Conservation (phyloP, 805 yeast genomes). For the Lachancea kluyveri region DNA sequence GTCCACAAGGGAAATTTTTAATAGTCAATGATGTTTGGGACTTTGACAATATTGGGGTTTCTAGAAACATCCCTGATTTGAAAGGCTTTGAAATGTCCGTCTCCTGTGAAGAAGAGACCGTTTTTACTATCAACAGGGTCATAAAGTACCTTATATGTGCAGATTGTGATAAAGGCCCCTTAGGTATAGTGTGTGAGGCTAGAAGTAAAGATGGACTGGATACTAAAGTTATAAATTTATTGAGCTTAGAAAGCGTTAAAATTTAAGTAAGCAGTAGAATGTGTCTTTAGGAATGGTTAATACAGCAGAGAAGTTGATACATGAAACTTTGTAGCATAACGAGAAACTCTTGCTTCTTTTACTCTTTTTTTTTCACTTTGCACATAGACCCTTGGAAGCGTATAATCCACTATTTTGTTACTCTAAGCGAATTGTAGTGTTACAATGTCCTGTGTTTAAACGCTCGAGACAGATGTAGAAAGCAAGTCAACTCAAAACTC, state of each 20-base stretch:
- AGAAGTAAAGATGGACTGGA: conserved; percentile 11
- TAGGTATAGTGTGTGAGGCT: conserved; percentile 55
- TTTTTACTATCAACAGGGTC: conserved; percentile 30
- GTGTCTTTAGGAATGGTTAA: too few relatives aligned
- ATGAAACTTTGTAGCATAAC: too few relatives aligned
- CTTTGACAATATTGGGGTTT: conserved; percentile 74
- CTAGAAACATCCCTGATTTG: conserved; percentile 32
- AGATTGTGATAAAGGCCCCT: conserved; percentile 73
- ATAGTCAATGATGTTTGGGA: conserved; percentile 62
- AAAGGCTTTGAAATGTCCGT: conserved; percentile 7
- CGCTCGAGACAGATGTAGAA: too few relatives aligned
- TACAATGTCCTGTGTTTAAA: too few relatives aligned
- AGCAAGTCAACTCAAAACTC: too few relatives aligned
- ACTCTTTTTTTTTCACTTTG: too few relatives aligned
- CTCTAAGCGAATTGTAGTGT: too few relatives aligned
- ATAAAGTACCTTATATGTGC: conserved; percentile 60
- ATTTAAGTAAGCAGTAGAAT: conserved; percentile 1
- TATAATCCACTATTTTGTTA: too few relatives aligned
- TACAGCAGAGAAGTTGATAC: too few relatives aligned
- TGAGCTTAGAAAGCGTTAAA: conserved; percentile 40
- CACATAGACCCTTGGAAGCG: too few relatives aligned
- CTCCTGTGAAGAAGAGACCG: conserved; percentile 8
- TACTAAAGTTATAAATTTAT: conserved; percentile 34
- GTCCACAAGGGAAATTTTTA: conserved; percentile 31
- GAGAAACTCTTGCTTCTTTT: too few relatives aligned